Base-by-base conservation (phyloP, 805 yeast species). In the Pichia cephalocereana region DNA sequence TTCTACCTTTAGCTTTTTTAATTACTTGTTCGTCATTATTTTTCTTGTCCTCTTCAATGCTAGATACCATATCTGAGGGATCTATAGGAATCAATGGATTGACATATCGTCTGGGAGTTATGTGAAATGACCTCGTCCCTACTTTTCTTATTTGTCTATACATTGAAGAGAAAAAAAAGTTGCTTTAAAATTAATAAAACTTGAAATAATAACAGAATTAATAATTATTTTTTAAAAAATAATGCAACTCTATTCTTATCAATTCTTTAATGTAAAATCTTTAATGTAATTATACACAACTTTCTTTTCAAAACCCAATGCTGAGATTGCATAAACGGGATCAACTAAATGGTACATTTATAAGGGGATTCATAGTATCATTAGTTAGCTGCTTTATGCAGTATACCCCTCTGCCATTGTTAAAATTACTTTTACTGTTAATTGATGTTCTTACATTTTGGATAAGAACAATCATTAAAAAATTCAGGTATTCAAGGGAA, bases 61-160 rank as follows among this genome's bases (percentile, higher is more conserved):
- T 38, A 15, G 42, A 7, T 8, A 68, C 47, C 38, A 68, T 67
- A 28, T 70, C 74, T 0, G 68, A 49, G 8, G 71, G 65, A 51
- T 70, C 75, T 45, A 71, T 63, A 3, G 75, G 74, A 9, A 69
- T 44, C n/a, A 70, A 52, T 7, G 75, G 74, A 47, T 70, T 71
- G 15, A 71, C 52, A 10, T 30, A 12, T 30, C 32, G 32, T 30
- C 14, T 10, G 14, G 14, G 1, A 8, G 14, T 30, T 11, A 11
- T 10, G 32, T 30, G 32, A 6, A 30, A 30, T 14, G 3, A 30
- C 8, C 32, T 30, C 8, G 14, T 30, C 32, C 14, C 14, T 30
- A 4, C 4, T 12, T 30, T 30, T 1, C 14, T 12, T 14, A 30
- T 6, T 12, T 11, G 14, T 30, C 32, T 30, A 8, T 30, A 12